These are phyloP conservation scores for Crithidia fasciculata DNA, from an alignment of 208 protist genomes.

Conservation along the genomic window DNA sequence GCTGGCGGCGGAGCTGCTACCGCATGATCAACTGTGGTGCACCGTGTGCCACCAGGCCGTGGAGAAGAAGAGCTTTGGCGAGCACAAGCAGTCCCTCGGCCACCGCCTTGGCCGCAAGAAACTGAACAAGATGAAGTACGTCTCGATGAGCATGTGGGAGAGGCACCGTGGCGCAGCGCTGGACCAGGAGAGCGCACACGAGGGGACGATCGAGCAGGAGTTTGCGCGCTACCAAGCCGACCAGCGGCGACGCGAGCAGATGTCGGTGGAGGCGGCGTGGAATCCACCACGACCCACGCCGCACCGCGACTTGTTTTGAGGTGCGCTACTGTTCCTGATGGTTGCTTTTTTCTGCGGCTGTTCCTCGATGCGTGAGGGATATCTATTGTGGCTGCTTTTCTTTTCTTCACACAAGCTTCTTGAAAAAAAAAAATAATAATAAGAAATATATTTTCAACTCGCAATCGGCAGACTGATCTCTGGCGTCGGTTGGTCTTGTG, in stretches of 20 bases:
- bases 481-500: background rate
- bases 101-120: conserved; percentile 70
- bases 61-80: conserved; percentile 42
- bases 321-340: background rate
- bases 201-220: conserved; percentile 57
- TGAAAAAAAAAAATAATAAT: too few relatives aligned
- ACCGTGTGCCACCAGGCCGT: conserved; percentile 73
- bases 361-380: too few relatives aligned
- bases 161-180: conserved; percentile 73
- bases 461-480: background rate
- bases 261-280: conserved; percentile 27
- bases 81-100: conserved; percentile 44
- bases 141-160: conserved; percentile 84
- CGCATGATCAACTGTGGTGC: conserved; percentile 79
- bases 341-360: too few relatives aligned
- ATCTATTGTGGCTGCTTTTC: background rate
- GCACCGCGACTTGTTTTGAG: conserved; percentile 13
- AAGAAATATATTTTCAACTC: background rate
- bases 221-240: conserved; percentile 66
- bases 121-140: conserved; percentile 67
- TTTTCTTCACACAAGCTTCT: background rate
- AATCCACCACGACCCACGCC: background rate
- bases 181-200: conserved; percentile 60
- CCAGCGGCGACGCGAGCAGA: conserved; percentile 62
- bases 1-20: conserved; percentile 73